Conservation (phyloP, 2,329 filamentous ascomycete species). For the Pseudohalonectria lignicola region DNA sequence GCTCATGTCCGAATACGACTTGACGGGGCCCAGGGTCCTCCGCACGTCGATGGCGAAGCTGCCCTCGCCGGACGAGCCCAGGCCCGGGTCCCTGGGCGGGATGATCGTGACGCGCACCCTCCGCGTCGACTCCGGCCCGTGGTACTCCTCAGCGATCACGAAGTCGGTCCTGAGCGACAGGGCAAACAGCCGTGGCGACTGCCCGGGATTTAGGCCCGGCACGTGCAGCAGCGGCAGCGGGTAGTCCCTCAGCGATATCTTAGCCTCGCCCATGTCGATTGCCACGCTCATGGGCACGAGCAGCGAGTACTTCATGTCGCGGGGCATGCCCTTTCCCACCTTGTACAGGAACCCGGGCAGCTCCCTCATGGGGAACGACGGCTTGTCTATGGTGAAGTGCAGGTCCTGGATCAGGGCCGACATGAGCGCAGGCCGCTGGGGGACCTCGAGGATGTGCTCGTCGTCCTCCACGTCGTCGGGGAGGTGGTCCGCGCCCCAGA, state of each 20-base stretch:
- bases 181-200: slow-evolving; percentile 70
- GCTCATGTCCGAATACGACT: slow-evolving; percentile 87
- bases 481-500: slow-evolving; percentile 72
- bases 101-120: slow-evolving; percentile 77
- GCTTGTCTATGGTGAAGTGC: slow-evolving; percentile 79
- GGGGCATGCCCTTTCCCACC: slow-evolving; percentile 94
- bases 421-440: slow-evolving; percentile 75
- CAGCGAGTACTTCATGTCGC: slow-evolving; percentile 80
- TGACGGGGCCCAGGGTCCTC: slow-evolving; percentile 86
- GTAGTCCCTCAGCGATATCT: slow-evolving; percentile 82
- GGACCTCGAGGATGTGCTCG: slow-evolving; percentile 78
- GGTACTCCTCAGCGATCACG: slow-evolving; percentile 88
- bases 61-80: slow-evolving; percentile 41
- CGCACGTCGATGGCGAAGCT: slow-evolving; percentile 78
- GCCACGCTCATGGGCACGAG: slow-evolving; percentile 84
- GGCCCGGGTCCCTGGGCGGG: slow-evolving; percentile 53
- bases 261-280: slow-evolving; percentile 81
- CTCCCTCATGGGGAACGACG: slow-evolving; percentile 74
- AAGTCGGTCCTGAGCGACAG: slow-evolving; percentile 83
- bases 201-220: slow-evolving; percentile 66
- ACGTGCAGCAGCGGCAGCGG: slow-evolving; percentile 87
- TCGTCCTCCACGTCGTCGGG: slow-evolving; percentile 73
- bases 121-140: slow-evolving; percentile 68
- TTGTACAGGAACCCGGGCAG: slow-evolving; percentile 75
- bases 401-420: slow-evolving; percentile 72